phyloP scores from a whole-genome alignment of 176 grass and related monocot species.

The Hordeum marinum region DNA sequence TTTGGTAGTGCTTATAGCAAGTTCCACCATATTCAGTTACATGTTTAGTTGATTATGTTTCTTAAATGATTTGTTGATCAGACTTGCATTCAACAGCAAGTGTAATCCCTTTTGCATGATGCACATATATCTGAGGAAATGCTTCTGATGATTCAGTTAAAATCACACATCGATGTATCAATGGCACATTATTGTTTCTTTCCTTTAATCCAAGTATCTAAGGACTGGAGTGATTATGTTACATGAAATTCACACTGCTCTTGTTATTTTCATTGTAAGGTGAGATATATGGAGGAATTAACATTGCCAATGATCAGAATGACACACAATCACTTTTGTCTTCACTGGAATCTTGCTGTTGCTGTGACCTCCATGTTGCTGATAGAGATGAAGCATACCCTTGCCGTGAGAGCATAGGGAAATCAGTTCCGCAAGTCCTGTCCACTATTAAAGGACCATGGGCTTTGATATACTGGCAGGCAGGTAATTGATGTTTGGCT shows the following conservation, averaged over 20 bases:
- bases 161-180: not conserved
- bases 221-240: not conserved
- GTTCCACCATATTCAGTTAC: not conserved
- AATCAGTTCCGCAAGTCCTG: slow-evolving; percentile 54
- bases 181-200: not conserved
- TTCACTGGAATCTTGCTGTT: slow-evolving; percentile 64
- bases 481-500: slow-evolving; percentile 36
- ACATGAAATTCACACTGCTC: not conserved
- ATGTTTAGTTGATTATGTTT: not conserved
- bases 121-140: not conserved
- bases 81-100: not conserved
- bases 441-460: slow-evolving; percentile 83
- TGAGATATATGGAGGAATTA: slow-evolving; percentile 84
- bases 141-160: not conserved
- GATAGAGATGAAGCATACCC: slow-evolving; percentile 28
- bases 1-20: not conserved
- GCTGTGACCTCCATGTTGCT: slow-evolving; percentile 25
- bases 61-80: not conserved
- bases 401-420: slow-evolving; percentile 17
- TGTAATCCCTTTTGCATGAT: not conserved
- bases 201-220: not conserved
- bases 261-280: slow-evolving; percentile 33
- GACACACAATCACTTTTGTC: slow-evolving; percentile 59
- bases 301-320: slow-evolving; percentile 52
- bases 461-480: slow-evolving; percentile 96